Conservation (phyloP, 805 yeast species). For the Candida qinlingensis region DNA sequence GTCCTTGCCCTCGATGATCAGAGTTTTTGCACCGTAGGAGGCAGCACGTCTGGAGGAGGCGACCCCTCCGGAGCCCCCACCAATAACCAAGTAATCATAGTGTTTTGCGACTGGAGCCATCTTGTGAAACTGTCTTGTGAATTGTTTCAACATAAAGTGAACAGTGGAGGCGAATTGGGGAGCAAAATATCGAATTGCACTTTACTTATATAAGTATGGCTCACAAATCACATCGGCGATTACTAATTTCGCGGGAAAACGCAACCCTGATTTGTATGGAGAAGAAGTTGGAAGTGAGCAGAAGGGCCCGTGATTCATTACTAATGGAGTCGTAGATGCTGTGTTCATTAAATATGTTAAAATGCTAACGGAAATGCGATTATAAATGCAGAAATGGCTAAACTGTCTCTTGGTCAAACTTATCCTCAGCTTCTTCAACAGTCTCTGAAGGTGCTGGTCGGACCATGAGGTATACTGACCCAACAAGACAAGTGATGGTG, state of each 20-base stretch:
- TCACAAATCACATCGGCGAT: no score
- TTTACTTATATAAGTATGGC: no score
- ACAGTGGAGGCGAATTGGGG: neutral
- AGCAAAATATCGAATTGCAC: neutral
- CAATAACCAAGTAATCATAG: conserved; percentile 90
- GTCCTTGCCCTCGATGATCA: conserved; percentile 72
- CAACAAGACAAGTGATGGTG: conserved; percentile 4
- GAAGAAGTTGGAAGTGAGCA: no score
- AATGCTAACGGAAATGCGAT: neutral
- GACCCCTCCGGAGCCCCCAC: conserved; percentile 99
- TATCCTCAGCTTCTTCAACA: neutral
- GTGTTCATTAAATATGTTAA: neutral
- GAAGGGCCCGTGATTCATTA: no score
- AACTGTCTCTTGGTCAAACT: neutral
- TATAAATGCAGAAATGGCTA: neutral
- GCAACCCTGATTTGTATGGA: no score
- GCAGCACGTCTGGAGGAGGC: conserved; percentile 99
- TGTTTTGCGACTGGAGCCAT: conserved; percentile 61
- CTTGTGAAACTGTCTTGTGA: conserved; percentile 15
- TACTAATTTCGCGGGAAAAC: no score
- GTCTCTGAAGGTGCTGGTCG: neutral
- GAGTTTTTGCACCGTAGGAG: conserved; percentile 81
- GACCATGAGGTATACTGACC: conserved; percentile 6
- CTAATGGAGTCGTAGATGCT: no score
- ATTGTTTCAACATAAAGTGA: conserved; percentile 7